Base-by-base conservation (phyloP, 2,329 filamentous ascomycete genomes). In the Hypoxylon sp. region DNA sequence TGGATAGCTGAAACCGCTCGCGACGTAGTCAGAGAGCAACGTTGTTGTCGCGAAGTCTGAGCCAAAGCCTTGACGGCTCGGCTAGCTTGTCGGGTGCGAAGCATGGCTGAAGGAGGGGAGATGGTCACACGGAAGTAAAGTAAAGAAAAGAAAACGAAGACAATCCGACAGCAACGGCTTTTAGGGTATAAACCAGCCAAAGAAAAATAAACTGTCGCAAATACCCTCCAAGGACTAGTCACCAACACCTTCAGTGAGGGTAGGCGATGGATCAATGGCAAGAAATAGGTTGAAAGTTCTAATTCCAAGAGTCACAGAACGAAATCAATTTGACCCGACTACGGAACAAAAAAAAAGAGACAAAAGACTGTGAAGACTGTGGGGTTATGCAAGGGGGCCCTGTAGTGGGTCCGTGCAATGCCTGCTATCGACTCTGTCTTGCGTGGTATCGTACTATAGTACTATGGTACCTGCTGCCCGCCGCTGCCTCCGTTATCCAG, bases 31-130 rank as follows among this genome's bases (percentile, higher is more conserved):
- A 86, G 79, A 46, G 76, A 71, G 58, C 83, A 79, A 34, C 78
- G 72, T 65, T 73, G 75, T 49, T 73, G 74, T 65, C 78, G 73
- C 72, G 80, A 81, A 59, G 78, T 71, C 63, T 79, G 77, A 69
- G 77, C 75, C 74, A 84, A 57, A 75, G 80, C 80, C 79, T 78
- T 82, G 69, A 84, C 71, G 80, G 84, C 84, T 78, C 79, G 81
- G 74, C 78, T 75, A 66, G 83, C 81, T 74, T 82, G 82, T 74
- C 83, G 81, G 73, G 77, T 80, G 74, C 84, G 84, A 73, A 86
- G 82, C 85, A 87, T 87, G 71, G 74, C 77, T 76, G 67, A 65
- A 69, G 64, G 68, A 63, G 66, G 68, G 71, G 67, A 67, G 68
- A 63, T 70, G 66, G 25, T 5, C 46, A 32, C 48, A 53, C 23